These are phyloP conservation scores for Kandelia obovata DNA, from an alignment of 345 rosid genomes.

Conservation along the genomic window DNA sequence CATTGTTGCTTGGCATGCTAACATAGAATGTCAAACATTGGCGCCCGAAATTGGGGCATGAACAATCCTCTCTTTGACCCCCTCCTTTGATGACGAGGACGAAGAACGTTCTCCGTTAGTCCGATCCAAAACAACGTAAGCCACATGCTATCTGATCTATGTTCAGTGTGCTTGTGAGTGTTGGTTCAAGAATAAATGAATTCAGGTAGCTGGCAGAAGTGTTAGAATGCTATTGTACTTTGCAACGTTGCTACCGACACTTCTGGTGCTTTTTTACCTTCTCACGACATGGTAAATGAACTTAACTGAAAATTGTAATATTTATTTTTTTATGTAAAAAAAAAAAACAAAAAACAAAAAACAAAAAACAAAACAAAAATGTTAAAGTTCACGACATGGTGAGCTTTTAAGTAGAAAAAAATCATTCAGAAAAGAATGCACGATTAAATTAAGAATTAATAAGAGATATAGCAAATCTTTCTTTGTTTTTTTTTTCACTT, in stretches of 20 bases:
- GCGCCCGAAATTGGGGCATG: conserved; percentile 5
- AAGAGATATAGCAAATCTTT: too few species aligned
- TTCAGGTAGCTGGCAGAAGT: not conserved
- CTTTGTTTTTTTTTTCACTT: too few species aligned
- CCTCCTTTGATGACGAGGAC: too few species aligned
- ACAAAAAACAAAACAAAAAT: not conserved
- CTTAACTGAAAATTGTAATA: too few species aligned
- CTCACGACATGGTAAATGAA: not conserved
- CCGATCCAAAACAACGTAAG: not conserved
- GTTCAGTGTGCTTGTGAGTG: not conserved
- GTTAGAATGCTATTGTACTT: not conserved
- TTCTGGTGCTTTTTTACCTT: not conserved
- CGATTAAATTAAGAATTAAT: too few species aligned
- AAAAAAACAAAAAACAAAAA: too few species aligned
- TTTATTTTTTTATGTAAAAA: too few species aligned
- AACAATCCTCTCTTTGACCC: not conserved
- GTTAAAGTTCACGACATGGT: too few species aligned
- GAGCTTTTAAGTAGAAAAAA: too few species aligned
- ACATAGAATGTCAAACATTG: not conserved
- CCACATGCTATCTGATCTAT: not conserved
- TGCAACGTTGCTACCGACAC: not conserved
- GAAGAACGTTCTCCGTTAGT: not conserved
- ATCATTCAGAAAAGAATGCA: too few species aligned
- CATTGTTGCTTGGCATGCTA: conserved; percentile 10
- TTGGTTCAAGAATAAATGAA: not conserved